Evolutionary conservation across 169 alveolate species (phyloP), one percentile per base, ranked within the genome.

Genomic region (Pseudocohnilembus persalinus): DNA sequence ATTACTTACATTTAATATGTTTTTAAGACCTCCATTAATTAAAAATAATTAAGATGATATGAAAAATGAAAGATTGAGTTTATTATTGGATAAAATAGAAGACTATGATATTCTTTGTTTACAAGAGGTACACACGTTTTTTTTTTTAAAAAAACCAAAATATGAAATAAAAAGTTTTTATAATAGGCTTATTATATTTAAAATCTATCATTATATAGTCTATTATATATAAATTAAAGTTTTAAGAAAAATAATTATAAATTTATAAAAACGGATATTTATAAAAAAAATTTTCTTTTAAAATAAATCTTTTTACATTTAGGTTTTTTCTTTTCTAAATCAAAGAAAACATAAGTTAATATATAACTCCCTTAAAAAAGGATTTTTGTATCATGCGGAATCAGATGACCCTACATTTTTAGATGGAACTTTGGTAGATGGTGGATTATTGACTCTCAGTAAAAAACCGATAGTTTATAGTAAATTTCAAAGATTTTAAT

Each of bases 11-110:
- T 91, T 88, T 77, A 93, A 93, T 78, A 72, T 92, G 34, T 93
- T 88, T 83, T 72, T 85, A 84, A 82, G 96, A 35, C 96, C 96
- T 76, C 96, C 94, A n/a, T 88, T 89, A 6, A 90, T 90, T 15
- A 88, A 86, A 20, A 90, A 90, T 63, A 90, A 90, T 83, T 85
- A 79, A 31, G 84, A 89, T 26, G 94, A 90, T 74, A 81, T 78
- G 35, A 93, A 90, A 77, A 90, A 93, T 85, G 94, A 86, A 65
- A 81, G 96, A 84, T 29, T 80, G 29, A 64, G 84, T 28, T 89
- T 82, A 64, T 83, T 88, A 35, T 68, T 76, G 11, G 73, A 87
- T 24, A 28, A 77, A 1, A 72, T 93, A 1, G 85, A 77, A 49
- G 84, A 90, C 32, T 93, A 73, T 84, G 96, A 93, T 75, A 88